Percentiles rank a stretch among this genome's conserved stretches.
Evolutionary conservation across 345 rosid genomes (phyloP).

Genomic region (Physaria fendleri): DNA sequence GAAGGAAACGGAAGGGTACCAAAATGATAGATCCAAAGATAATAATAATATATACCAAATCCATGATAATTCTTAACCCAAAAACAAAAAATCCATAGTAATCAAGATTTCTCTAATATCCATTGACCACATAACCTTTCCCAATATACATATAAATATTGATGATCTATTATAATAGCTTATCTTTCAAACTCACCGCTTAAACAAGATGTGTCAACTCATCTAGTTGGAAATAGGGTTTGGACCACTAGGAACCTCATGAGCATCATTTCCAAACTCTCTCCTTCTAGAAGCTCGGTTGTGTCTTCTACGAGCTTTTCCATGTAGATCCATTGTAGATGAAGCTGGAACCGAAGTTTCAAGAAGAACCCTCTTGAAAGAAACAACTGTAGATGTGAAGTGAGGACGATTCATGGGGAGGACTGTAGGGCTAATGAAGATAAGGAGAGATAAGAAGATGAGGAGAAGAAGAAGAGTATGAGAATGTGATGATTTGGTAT

Average conservation of each 20-base stretch:
- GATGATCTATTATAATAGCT: conserved; percentile 19
- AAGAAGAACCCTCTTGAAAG: conserved; percentile 47
- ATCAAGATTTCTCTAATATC: conserved; percentile 4
- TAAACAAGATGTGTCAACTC: conserved; percentile 15
- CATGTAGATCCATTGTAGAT: conserved; percentile 37
- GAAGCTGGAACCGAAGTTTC: conserved; percentile 34
- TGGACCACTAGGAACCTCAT: conserved; percentile 93
- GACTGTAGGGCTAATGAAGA: conserved; percentile 35
- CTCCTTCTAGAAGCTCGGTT: conserved; percentile 29
- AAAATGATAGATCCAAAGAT: conserved; percentile 15
- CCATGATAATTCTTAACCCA: conserved; percentile 5
- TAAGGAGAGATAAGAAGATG: conserved; percentile 34
- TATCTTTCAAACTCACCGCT: conserved; percentile 18
- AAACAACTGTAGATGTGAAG: conserved; percentile 6
- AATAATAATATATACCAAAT: conserved; percentile 26
- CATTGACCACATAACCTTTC: conserved; percentile 12
- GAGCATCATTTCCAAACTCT: conserved; percentile 48
- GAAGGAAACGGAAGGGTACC: conserved; percentile 3
- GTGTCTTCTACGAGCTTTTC: conserved; percentile 21
- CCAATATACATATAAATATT: conserved; percentile 12
- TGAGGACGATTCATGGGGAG: conserved; percentile 26
- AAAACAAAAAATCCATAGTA: conserved; percentile 13
- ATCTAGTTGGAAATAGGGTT: conserved; percentile 87
- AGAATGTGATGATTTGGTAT: conserved; percentile 32
- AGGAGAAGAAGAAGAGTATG: conserved; percentile 26